These are phyloP conservation scores for Angomonas deanei DNA, from an alignment of 208 protist genomes.

Conservation along the genomic window DNA sequence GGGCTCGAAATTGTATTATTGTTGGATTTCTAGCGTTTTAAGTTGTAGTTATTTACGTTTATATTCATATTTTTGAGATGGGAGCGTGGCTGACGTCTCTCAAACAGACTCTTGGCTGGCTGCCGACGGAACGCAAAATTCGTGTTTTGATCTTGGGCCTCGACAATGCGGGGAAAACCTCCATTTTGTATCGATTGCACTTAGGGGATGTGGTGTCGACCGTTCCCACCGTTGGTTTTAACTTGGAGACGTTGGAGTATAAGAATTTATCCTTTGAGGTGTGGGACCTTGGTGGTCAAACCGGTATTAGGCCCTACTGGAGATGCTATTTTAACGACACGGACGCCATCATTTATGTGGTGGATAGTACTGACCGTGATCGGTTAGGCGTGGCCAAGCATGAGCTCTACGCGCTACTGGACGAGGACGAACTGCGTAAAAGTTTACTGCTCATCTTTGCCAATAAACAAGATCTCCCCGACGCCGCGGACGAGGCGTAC, in stretches of 20 bases:
- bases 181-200: slow-evolving; percentile 97
- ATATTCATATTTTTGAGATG: slow-evolving; percentile 22
- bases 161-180: slow-evolving; percentile 97
- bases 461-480: slow-evolving; percentile 94
- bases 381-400: slow-evolving; percentile 88
- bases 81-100: slow-evolving; percentile 51
- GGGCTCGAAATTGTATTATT: background rate
- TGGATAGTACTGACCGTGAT: slow-evolving; percentile 91
- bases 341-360: slow-evolving; percentile 92
- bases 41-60: slow-evolving; percentile 9
- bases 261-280: slow-evolving; percentile 98
- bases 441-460: slow-evolving; percentile 92
- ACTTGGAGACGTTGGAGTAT: slow-evolving; percentile 97
- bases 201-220: slow-evolving; percentile 96
- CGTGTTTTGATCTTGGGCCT: slow-evolving; percentile 93
- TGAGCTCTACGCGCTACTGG: slow-evolving; percentile 79
- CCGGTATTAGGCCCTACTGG: slow-evolving; percentile 96
- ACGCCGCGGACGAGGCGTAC: slow-evolving; percentile 58
- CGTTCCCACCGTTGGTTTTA: slow-evolving; percentile 97
- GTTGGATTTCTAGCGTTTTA: background rate
- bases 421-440: slow-evolving; percentile 85
- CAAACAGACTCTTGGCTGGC: slow-evolving; percentile 36
- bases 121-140: slow-evolving; percentile 84
- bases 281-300: slow-evolving; percentile 97
- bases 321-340: slow-evolving; percentile 96